These are phyloP conservation scores for Aspergillus sp. DNA, from an alignment of 2,329 filamentous ascomycete species.

Conservation along the genomic window DNA sequence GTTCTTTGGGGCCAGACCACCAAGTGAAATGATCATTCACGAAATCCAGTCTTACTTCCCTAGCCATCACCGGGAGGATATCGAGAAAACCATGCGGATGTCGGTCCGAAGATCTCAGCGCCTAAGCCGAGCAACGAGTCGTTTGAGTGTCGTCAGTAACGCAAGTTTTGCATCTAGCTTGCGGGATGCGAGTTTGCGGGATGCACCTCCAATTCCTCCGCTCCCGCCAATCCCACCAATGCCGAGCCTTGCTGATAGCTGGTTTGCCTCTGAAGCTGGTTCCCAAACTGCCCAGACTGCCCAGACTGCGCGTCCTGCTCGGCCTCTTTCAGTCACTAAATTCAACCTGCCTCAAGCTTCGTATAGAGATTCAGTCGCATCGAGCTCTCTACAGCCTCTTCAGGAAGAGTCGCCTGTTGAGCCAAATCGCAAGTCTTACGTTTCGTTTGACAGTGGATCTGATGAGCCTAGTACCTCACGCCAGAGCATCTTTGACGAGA, in stretches of 20 bases:
- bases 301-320: constrained; percentile 46
- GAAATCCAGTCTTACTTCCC: constrained; percentile 97
- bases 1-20: constrained; percentile 88
- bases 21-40: constrained; percentile 94
- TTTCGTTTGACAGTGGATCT: constrained; percentile 60
- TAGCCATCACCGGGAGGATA: constrained; percentile 86
- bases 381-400: constrained; percentile 80
- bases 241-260: constrained; percentile 81
- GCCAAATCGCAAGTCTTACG: constrained; percentile 89
- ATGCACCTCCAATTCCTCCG: constrained; percentile 81
- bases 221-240: too few species aligned
- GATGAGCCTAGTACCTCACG: constrained; percentile 75
- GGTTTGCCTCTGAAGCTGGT: constrained; percentile 54
- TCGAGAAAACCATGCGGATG: constrained; percentile 90
- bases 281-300: constrained; percentile 22
- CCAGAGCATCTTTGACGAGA: constrained; percentile 82
- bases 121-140: constrained; percentile 86
- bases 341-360: constrained; percentile 56
- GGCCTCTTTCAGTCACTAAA: constrained; percentile 58
- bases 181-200: constrained; percentile 71
- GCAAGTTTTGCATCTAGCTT: constrained; percentile 88
- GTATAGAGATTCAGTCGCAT: constrained; percentile 83
- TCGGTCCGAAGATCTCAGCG: constrained; percentile 87
- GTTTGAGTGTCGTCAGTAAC: constrained; percentile 89
- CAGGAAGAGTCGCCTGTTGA: constrained; percentile 86